phyloP scores from a whole-genome alignment of 2,329 filamentous ascomycete genomes.

The Tolypocladium pustulatum region DNA sequence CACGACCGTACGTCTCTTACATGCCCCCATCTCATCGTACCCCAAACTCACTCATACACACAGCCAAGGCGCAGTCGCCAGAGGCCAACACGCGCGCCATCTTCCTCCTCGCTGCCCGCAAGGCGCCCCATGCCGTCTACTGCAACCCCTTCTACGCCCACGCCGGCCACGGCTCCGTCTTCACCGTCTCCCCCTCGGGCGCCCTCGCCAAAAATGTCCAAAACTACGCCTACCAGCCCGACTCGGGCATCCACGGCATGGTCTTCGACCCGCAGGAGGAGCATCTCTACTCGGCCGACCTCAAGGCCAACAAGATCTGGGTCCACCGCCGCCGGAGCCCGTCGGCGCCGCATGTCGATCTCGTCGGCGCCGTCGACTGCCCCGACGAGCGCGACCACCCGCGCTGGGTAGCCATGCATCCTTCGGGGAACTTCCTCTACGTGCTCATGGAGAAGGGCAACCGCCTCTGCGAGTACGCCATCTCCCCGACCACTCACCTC shows the following conservation, averaged over 20 bases:
- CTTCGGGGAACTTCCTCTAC: constrained; percentile 68
- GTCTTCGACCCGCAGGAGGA: constrained; percentile 65
- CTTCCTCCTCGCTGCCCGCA: constrained; percentile 70
- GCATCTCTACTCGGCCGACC: constrained; percentile 70
- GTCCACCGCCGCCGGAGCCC: constrained; percentile 58
- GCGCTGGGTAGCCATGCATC: constrained; percentile 79
- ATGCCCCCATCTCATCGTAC: not conserved
- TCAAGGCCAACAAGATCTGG: constrained; percentile 74
- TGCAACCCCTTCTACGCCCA: constrained; percentile 86
- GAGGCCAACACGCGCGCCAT: constrained; percentile 80
- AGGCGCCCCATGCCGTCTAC: constrained; percentile 74
- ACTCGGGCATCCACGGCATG: constrained; percentile 72
- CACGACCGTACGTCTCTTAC: constrained; percentile 64
- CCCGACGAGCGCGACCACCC: constrained; percentile 66
- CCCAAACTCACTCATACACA: not conserved
- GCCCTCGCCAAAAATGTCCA: constrained; percentile 55
- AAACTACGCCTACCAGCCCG: constrained; percentile 60
- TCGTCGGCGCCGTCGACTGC: constrained; percentile 64
- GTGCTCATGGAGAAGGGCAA: constrained; percentile 87
- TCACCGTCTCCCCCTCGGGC: constrained; percentile 46
- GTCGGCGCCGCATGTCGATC: constrained; percentile 35
- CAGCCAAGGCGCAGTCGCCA: constrained; percentile 56
- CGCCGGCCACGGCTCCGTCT: constrained; percentile 73
- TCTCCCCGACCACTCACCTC: constrained; percentile 62
- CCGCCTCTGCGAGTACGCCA: constrained; percentile 68